phyloP scores from a whole-genome alignment of 768 basidiomycete species.

The Rhodocollybia butyracea region DNA sequence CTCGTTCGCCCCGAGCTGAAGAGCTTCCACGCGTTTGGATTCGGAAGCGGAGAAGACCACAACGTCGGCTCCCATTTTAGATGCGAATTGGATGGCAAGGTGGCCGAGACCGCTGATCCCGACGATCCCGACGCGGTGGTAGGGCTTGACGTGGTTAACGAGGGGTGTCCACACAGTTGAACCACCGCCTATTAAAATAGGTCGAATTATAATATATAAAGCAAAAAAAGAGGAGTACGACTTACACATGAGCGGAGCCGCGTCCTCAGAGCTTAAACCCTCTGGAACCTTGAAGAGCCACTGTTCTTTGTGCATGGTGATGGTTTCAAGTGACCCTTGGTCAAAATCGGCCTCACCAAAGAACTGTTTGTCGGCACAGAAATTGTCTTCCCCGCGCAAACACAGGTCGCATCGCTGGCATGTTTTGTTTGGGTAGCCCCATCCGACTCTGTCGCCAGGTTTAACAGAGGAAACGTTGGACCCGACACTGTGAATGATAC shows the following conservation, averaged over 20 bases:
- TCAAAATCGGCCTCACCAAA: constrained; percentile 18
- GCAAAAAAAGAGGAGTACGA: background rate
- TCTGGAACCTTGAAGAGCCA: constrained; percentile 31
- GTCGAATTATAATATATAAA: background rate
- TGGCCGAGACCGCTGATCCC: constrained; percentile 35
- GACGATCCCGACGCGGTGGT: constrained; percentile 28
- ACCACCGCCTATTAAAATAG: constrained; percentile 19
- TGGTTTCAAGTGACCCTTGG: constrained; percentile 30
- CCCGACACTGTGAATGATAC: constrained; percentile 28
- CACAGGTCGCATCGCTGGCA: constrained; percentile 29
- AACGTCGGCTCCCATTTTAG: constrained; percentile 36
- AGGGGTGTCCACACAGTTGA: constrained; percentile 28
- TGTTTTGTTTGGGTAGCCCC: constrained; percentile 28
- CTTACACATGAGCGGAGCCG: constrained; percentile 34
- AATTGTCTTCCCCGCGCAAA: constrained; percentile 27
- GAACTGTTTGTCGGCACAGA: constrained; percentile 14
- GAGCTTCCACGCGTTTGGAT: constrained; percentile 26
- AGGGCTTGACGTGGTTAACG: constrained; percentile 16
- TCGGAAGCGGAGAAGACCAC: constrained; percentile 31
- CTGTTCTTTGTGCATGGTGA: constrained; percentile 25
- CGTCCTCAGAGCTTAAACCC: constrained; percentile 19
- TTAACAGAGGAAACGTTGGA: background rate
- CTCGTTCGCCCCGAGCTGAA: constrained; percentile 25
- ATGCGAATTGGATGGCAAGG: constrained; percentile 32
- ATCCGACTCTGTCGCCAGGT: constrained; percentile 31